Percentiles rank a stretch among this genome's conserved stretches.
phyloP scores from a whole-genome alignment of 192 early-diverging fungal genomes.

The Powellomyces hirtus region DNA sequence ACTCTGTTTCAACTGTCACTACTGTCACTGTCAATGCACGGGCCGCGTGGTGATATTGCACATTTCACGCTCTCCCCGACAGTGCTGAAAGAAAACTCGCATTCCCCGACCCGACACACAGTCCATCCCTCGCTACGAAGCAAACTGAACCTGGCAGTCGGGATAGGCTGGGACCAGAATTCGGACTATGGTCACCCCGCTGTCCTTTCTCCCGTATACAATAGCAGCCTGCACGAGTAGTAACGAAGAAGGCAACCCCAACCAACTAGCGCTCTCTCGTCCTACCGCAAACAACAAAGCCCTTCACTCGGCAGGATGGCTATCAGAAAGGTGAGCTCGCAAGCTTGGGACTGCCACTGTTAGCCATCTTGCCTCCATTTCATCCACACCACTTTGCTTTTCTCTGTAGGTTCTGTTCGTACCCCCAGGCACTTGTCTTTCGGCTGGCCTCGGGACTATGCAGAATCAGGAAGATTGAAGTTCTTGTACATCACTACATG shows the following conservation, averaged over 20 bases:
- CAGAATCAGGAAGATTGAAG: slow-evolving; percentile 63
- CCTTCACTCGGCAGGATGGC: slow-evolving; percentile 46
- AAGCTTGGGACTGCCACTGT: not conserved
- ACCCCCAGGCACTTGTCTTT: slow-evolving; percentile 69
- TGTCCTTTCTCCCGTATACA: not conserved
- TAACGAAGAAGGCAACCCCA: slow-evolving; percentile 39
- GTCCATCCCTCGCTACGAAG: no score
- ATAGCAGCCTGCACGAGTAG: slow-evolving; percentile 33
- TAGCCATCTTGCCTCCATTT: not conserved
- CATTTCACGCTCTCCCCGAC: no score
- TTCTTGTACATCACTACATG: slow-evolving; percentile 77
- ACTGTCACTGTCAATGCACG: no score
- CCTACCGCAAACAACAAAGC: slow-evolving; percentile 7
- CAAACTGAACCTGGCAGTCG: no score
- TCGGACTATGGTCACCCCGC: not conserved
- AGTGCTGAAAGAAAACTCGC: no score
- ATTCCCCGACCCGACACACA: no score
- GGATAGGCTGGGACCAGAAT: no score
- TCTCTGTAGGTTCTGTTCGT: slow-evolving; percentile 60
- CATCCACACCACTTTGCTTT: not conserved
- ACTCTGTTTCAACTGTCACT: no score
- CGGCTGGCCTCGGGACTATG: slow-evolving; percentile 51
- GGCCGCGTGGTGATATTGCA: no score
- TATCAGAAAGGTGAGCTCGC: slow-evolving; percentile 41
- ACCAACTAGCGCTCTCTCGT: slow-evolving; percentile 14